Conservation (phyloP, 2,329 filamentous ascomycete genomes). For the Xylariaceae sp. region DNA sequence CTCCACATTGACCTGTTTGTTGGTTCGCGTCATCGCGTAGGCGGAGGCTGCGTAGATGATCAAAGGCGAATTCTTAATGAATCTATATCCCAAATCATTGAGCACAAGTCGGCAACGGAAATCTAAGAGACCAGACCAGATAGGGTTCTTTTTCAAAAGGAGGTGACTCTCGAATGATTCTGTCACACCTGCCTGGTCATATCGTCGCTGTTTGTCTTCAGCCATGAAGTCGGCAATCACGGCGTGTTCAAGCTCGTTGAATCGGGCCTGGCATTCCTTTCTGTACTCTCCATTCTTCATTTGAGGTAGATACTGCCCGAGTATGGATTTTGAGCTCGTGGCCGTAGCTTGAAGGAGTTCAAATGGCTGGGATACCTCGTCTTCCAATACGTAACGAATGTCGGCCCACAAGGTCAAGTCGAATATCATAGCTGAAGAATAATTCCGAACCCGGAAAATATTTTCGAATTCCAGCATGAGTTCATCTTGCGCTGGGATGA, state of each 20-base stretch:
- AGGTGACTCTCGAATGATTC: slow-evolving; percentile 17
- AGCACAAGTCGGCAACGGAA: slow-evolving; percentile 22
- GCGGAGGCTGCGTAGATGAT: slow-evolving; percentile 22
- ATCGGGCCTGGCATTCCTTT: slow-evolving; percentile 6
- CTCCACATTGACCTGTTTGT: slow-evolving; percentile 4
- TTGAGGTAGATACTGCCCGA: slow-evolving; percentile 12
- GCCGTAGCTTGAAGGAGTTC: slow-evolving; percentile 21
- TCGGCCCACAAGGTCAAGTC: slow-evolving; percentile 29
- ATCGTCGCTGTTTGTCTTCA: slow-evolving; percentile 17
- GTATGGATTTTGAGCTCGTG: slow-evolving; percentile 6
- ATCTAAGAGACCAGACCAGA: slow-evolving; percentile 24
- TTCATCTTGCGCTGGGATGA: slow-evolving; percentile 25
- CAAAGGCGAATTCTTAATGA: slow-evolving; percentile 17
- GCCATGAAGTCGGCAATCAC: slow-evolving; percentile 20
- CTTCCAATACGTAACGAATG: slow-evolving; percentile 30
- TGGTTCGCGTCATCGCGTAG: slow-evolving; percentile 14
- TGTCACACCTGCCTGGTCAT: slow-evolving; percentile 5
- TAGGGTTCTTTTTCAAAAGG: slow-evolving; percentile 21
- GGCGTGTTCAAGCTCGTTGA: slow-evolving; percentile 14
- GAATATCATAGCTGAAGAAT: slow-evolving; percentile 26
- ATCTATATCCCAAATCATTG: slow-evolving; percentile 21
- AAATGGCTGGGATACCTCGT: slow-evolving; percentile 16
- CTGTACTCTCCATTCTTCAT: slow-evolving; percentile 12
- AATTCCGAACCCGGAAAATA: slow-evolving; percentile 15
- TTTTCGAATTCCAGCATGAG: slow-evolving; percentile 25